Evolutionary conservation across 768 basidiomycete species (phyloP), one percentile per base, ranked within the genome.

Genomic region (Serendipita sp.): DNA sequence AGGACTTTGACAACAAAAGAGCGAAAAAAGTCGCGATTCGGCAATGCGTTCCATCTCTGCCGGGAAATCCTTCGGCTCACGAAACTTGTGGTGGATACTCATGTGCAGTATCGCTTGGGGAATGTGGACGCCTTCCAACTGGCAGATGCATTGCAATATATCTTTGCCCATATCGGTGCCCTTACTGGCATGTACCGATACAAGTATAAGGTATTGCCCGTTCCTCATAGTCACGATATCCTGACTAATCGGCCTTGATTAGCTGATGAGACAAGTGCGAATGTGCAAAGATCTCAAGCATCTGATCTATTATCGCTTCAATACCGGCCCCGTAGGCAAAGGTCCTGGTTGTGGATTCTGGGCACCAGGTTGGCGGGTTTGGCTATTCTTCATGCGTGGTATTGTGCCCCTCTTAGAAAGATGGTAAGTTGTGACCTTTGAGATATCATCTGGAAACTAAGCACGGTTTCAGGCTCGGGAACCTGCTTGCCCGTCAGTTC

Each of bases 271-370:
- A 72, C 96, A 99, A 85, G 93, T 99, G 45, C 88, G 96, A 68
- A 95, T 95, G 93, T 96, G 92, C 70, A 99, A 98, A 82, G 96
- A 98, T 74, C 75, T 98, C 74, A 99, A 99, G 80, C 94, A 97
- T 73, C 77, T 97, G 70, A 94, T 96, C 75, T 95, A 95, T 78
- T 95, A 95, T 72, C 90, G 93, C 66, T 99, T 99, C 83, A 99
- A 99, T 78, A 98, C 96, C 46, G 96, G 96, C 67, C 96, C 96
- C 67, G 96, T 99, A 58, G 96, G 96, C 28, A 99, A 99, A 74
- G 96, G 96, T 69, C 96, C 96, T 58, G 96, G 96, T 69, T 92
- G 90, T 71, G 96, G 96, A 65, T 98, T 99, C 81, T 99, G 96
- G 96, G 93, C 94, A 58, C 96, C 96, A 38, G 96, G 96, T 44